Percentiles rank a stretch among this genome's conserved stretches.
Evolutionary conservation across 495 filamentous ascomycete species (phyloP).

Genomic region (Neohortaea acidophila): DNA sequence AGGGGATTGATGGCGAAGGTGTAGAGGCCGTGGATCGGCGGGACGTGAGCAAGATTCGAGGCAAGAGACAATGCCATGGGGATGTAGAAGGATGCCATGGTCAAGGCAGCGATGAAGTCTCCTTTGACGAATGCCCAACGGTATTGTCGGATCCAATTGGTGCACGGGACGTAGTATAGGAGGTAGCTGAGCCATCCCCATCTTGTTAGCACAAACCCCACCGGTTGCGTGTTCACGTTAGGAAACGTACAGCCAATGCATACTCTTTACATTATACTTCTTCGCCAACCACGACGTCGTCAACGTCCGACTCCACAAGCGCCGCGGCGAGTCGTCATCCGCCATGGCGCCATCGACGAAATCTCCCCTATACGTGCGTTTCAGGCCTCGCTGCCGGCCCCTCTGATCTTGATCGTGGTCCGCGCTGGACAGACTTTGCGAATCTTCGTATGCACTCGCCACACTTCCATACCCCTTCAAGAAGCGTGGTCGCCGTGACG

Average conservation of each 20-base stretch:
- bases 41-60: constrained; percentile 85
- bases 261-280: constrained; percentile 43
- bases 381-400: constrained; percentile 8
- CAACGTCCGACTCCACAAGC: constrained; percentile 40
- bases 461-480: constrained; percentile 33
- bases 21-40: constrained; percentile 90
- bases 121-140: constrained; percentile 64
- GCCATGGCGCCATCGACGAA: constrained; percentile 20
- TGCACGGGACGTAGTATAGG: constrained; percentile 80
- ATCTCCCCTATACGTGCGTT: constrained; percentile 1
- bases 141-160: constrained; percentile 82
- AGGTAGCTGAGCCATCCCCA: too few species aligned
- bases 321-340: constrained; percentile 27
- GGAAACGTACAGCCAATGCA: constrained; percentile 36
- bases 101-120: constrained; percentile 72
- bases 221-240: background rate
- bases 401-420: background rate
- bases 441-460: constrained; percentile 8
- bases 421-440: too few species aligned
- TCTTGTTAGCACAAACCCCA: too few species aligned
- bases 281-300: constrained; percentile 48
- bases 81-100: constrained; percentile 92
- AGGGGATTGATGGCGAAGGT: constrained; percentile 84
- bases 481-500: constrained; percentile 49
- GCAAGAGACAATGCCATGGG: constrained; percentile 91